Base-by-base conservation (phyloP, 129 eudicot genomes). In the Flaveria bidentis region DNA sequence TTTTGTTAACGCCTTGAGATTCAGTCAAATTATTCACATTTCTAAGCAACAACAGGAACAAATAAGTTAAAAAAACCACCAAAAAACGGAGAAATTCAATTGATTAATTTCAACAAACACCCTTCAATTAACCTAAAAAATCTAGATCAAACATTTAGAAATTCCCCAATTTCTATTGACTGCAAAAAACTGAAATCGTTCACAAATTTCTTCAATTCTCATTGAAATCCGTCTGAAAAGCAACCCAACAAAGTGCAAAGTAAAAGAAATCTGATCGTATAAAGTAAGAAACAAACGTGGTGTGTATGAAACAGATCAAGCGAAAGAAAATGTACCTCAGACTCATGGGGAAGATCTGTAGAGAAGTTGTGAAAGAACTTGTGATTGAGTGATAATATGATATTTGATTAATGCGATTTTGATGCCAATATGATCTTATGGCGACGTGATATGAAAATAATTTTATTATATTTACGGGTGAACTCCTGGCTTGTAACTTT, bases 311-410 rank as follows among this genome's bases (percentile, higher is more conserved):
- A 66, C 8, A 51, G 53, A 76, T 22, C 1, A 69, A 69, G 52
- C 18, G 69, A 78, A 70, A 68, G 8, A 47, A 36, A 60, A 46
- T 60, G 77, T 78, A 78, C 82, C 82, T 78, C 1, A 78, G 77
- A 78, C 74, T 72, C 82, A 71, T 78, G 20, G 42, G 33, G 71
- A 76, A 65, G 73, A 76, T 64, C 50, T 49, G 76, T 4, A 15
- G n/a, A 49, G 14, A 49, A 13, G n/a, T 9, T 45, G 49, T 4
- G 44, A 41, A 46, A 41, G 16, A 76, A 30, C 17, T 42, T 23
- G 22, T 47, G 66, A 11, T 45, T 11, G 6, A 20, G 57, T n/a
- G 26, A 56, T 26, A 58, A 78, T 25, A 57, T 42, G 42, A 51
- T 45, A 39, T 41, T 41, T 22, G 13, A 2, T 56, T 56, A 52